Conservation (phyloP, 2,329 filamentous ascomycete species). For the Microdochium trichocladiopsis region DNA sequence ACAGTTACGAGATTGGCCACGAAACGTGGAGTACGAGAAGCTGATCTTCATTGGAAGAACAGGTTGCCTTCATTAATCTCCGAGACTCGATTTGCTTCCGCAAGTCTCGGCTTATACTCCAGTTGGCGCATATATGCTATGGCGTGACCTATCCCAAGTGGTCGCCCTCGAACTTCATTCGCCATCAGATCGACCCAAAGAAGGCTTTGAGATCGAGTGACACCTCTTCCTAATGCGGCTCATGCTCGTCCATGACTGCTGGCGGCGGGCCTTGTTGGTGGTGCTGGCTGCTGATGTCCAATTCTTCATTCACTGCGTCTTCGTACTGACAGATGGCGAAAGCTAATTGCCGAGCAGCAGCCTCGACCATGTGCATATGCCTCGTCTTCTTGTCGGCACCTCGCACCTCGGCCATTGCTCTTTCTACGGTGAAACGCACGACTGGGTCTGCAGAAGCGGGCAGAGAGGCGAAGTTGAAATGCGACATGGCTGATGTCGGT, state of each 20-base stretch:
- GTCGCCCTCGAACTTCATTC: no score
- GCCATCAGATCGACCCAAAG: no score
- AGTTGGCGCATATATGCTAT: no score
- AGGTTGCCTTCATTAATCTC: no score
- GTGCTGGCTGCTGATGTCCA: slow-evolving; percentile 9
- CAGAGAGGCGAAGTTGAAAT: slow-evolving; percentile 21
- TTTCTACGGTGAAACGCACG: slow-evolving; percentile 34
- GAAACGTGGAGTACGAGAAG: no score
- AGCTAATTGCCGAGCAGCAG: slow-evolving; percentile 46
- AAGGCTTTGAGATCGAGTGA: background rate
- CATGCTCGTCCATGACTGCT: slow-evolving; percentile 17
- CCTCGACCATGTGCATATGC: slow-evolving; percentile 43
- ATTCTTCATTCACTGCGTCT: slow-evolving; percentile 25
- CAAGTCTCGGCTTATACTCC: no score
- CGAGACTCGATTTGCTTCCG: no score
- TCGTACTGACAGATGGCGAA: slow-evolving; percentile 45
- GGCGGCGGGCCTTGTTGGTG: slow-evolving; percentile 10
- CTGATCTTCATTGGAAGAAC: no score
- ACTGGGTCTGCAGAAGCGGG: slow-evolving; percentile 26
- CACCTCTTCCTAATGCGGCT: slow-evolving; percentile 12
- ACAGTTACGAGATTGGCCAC: no score
- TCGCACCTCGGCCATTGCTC: slow-evolving; percentile 38
- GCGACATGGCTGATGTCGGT: slow-evolving; percentile 18
- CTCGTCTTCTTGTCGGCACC: slow-evolving; percentile 34
- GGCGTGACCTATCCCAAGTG: no score